phyloP scores from a whole-genome alignment of 768 basidiomycete species.

The Tylopilus balloui region DNA sequence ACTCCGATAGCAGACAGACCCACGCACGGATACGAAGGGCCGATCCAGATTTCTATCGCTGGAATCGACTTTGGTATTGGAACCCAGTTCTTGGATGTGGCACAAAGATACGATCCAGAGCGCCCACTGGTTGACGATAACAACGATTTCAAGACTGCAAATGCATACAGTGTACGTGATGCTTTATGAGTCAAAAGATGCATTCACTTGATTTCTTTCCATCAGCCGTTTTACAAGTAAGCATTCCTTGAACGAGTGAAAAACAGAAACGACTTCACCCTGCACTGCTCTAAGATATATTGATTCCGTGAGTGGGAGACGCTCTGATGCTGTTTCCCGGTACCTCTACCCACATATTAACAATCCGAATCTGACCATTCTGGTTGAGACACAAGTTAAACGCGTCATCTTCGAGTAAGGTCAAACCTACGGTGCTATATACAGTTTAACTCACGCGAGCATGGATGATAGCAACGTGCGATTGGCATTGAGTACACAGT shows the following conservation, averaged over 20 bases:
- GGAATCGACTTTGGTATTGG: constrained; percentile 13
- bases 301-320: constrained; percentile 1
- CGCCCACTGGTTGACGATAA: constrained; percentile 43
- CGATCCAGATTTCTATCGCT: constrained; percentile 23
- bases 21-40: constrained; percentile 36
- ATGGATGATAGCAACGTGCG: neutral
- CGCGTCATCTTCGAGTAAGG: constrained; percentile 2
- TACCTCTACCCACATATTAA: neutral
- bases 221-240: constrained; percentile 20
- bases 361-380: constrained; percentile 1
- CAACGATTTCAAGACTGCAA: constrained; percentile 38
- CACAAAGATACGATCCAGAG: constrained; percentile 42
- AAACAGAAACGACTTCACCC: neutral
- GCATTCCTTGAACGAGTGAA: neutral
- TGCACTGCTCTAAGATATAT: neutral
- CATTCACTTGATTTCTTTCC: neutral
- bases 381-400: constrained; percentile 1
- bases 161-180: constrained; percentile 25
- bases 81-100: constrained; percentile 46
- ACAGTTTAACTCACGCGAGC: neutral
- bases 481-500: constrained; percentile 1
- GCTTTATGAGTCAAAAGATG: neutral
- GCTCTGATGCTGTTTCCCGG: constrained; percentile 2
- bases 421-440: neutral
- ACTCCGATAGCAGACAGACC: constrained; percentile 27